Percentiles rank a stretch among this genome's conserved stretches.
Conservation (phyloP, 257 asterid species). For the Jaltomata sinuosa region DNA sequence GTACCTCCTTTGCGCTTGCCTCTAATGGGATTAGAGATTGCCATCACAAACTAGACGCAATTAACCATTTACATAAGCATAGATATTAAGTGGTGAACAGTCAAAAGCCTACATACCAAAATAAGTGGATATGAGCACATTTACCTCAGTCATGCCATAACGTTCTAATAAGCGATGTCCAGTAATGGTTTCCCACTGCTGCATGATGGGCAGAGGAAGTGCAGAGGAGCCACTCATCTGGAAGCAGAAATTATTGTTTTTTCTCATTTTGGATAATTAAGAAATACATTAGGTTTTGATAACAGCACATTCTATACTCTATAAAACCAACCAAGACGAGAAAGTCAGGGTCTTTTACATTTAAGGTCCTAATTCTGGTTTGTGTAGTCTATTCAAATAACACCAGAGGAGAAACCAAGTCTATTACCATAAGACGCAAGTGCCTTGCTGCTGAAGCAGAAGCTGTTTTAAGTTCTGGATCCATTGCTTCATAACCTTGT, state of each 20-base stretch:
- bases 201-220: slow-evolving; percentile 95
- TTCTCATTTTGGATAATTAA: neutral
- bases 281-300: neutral
- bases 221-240: slow-evolving; percentile 99
- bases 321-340: neutral
- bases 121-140: neutral
- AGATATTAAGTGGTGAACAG: neutral
- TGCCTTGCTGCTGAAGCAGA: slow-evolving; percentile 71
- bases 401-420: neutral
- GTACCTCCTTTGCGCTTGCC: slow-evolving; percentile 92
- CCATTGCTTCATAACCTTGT: slow-evolving; percentile 96
- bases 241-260: neutral
- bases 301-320: neutral
- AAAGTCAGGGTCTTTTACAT: neutral
- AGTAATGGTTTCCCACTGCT: slow-evolving; percentile 88
- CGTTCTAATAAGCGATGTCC: slow-evolving; percentile 86
- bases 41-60: slow-evolving; percentile 80
- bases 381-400: neutral
- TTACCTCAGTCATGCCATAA: slow-evolving; percentile 97
- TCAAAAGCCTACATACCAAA: neutral
- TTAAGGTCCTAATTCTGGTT: neutral
- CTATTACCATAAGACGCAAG: slow-evolving; percentile 88
- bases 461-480: slow-evolving; percentile 50
- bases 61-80: slow-evolving; percentile 2
- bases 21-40: slow-evolving; percentile 71